Evolutionary conservation across 2,329 filamentous ascomycete species (phyloP).

Genomic region (Ophidiomyces ophidiicola): DNA sequence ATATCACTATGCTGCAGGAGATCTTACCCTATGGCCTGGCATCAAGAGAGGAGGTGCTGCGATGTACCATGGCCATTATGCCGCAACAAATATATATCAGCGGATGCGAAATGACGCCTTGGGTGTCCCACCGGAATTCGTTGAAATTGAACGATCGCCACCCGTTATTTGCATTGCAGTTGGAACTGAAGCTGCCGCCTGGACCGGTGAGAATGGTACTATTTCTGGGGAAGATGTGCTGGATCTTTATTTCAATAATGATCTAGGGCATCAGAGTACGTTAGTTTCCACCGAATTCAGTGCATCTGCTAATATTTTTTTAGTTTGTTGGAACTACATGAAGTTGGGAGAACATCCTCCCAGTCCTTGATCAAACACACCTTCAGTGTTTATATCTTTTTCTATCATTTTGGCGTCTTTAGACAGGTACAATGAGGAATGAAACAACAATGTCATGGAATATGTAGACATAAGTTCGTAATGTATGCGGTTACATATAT

Average conservation of each 20-base stretch:
- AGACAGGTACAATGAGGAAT: no score
- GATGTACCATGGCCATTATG: constrained; percentile 55
- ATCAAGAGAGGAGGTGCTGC: constrained; percentile 64
- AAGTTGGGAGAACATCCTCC: constrained; percentile 10
- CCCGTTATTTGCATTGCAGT: constrained; percentile 58
- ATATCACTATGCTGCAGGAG: constrained; percentile 55
- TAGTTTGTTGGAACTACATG: constrained; percentile 26
- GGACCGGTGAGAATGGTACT: constrained; percentile 44
- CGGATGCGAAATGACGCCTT: constrained; percentile 31
- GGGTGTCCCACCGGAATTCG: constrained; percentile 33
- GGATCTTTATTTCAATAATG: constrained; percentile 51
- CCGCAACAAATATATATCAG: constrained; percentile 54
- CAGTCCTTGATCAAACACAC: not conserved
- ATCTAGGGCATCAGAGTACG: constrained; percentile 45
- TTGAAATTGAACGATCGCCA: constrained; percentile 41
- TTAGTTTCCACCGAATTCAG: not conserved
- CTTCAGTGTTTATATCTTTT: no score
- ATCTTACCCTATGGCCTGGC: constrained; percentile 55
- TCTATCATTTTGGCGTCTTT: no score
- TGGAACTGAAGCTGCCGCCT: constrained; percentile 54
- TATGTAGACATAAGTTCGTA: no score
- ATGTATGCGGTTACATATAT: no score
- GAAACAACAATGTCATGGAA: no score
- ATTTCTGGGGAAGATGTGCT: constrained; percentile 50
- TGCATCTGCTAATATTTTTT: not conserved